Percentiles rank a stretch among this genome's conserved stretches.
Evolutionary conservation across 164 flowering plant genomes (phyloP).

Genomic region (Platanus orientalis): DNA sequence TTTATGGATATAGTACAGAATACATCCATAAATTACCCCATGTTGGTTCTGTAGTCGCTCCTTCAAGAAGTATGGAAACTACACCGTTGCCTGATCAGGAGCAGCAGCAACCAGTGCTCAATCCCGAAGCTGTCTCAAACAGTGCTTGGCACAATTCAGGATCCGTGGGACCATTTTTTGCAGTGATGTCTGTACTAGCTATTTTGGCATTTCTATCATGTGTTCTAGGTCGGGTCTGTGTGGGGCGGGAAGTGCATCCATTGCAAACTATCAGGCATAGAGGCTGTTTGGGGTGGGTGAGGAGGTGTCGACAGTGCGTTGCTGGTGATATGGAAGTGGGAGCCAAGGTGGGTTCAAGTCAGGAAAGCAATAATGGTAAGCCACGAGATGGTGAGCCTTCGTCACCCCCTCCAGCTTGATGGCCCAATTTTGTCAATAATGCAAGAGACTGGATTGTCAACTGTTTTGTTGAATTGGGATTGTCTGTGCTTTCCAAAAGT

Average conservation of each 20-base stretch:
- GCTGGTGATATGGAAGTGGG: conserved; percentile 21
- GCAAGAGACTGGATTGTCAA: too few relatives aligned
- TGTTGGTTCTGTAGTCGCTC: conserved; percentile 45
- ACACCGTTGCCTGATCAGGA: conserved; percentile 32
- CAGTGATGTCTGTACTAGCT: conserved; percentile 31
- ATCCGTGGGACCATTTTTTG: conserved; percentile 32
- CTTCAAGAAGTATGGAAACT: too few relatives aligned
- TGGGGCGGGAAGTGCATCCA: conserved; percentile 17
- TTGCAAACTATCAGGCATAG: conserved; percentile 23
- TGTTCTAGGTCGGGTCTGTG: conserved; percentile 32
- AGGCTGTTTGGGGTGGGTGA: conserved; percentile 37
- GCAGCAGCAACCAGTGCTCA: conserved; percentile 20
- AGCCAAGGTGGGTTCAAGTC: conserved; percentile 7
- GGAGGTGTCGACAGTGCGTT: conserved; percentile 14
- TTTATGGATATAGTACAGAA: conserved; percentile 4
- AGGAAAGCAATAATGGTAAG: conserved; percentile 7
- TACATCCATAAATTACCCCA: not conserved
- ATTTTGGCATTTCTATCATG: conserved; percentile 46
- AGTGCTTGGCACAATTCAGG: conserved; percentile 31
- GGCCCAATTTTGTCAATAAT: too few relatives aligned
- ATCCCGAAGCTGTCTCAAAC: conserved; percentile 20
- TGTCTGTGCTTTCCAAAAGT: too few relatives aligned
- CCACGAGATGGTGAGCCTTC: conserved; percentile 2
- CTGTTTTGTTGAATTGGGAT: too few relatives aligned
- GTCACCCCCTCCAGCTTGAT: conserved; percentile 1